Evolutionary conservation across 148 eudicot species (phyloP).

Genomic region (Camellia japonica): DNA sequence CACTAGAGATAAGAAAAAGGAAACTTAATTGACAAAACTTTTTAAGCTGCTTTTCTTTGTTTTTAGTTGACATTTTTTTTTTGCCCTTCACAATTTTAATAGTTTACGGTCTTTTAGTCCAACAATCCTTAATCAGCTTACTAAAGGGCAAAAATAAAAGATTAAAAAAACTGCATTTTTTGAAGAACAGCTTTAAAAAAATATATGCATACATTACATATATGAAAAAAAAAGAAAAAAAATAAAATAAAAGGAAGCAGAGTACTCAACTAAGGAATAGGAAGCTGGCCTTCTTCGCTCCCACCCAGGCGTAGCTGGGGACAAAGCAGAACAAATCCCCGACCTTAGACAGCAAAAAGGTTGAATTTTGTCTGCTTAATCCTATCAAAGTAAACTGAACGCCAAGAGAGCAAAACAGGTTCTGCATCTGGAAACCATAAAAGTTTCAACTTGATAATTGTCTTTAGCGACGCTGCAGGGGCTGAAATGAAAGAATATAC

Average conservation of each 20-base stretch:
- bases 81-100: too few species aligned
- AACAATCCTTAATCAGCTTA: too few species aligned
- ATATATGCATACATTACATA: too few species aligned
- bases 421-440: background rate
- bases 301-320: background rate
- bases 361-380: background rate
- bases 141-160: too few species aligned
- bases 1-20: too few species aligned
- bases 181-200: too few species aligned
- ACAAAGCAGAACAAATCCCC: background rate
- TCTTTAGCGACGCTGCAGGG: background rate
- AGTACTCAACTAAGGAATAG: background rate
- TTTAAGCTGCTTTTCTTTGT: too few species aligned
- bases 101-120: too few species aligned
- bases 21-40: too few species aligned
- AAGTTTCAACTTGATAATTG: conserved; percentile 1
- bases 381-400: background rate
- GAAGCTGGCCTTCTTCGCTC: background rate
- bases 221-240: too few species aligned
- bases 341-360: background rate
- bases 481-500: background rate
- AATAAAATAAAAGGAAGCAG: background rate
- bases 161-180: too few species aligned
- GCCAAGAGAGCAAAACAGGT: background rate
- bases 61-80: too few species aligned